Percentiles rank a stretch among this genome's conserved stretches.
These are phyloP conservation scores for Solanum raphanifolium DNA, from an alignment of 257 asterid genomes.

Conservation along the genomic window DNA sequence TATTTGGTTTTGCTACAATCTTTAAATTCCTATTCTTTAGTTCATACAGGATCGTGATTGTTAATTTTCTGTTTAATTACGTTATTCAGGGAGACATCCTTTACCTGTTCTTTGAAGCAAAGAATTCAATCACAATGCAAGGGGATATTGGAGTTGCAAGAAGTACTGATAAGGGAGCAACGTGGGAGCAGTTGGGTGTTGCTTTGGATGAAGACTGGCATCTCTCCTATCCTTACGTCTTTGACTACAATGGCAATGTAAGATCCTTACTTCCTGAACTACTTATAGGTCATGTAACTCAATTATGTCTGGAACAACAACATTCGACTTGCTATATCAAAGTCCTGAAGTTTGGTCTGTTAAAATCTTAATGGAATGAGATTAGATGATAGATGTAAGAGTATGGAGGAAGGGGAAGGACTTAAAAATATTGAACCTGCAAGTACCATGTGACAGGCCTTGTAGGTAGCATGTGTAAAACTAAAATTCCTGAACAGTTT, in stretches of 20 bases:
- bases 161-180: conserved; percentile 75
- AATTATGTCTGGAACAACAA: background rate
- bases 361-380: background rate
- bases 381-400: background rate
- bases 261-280: conserved; percentile 11
- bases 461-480: background rate
- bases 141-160: conserved; percentile 94
- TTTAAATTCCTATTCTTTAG: background rate
- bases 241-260: conserved; percentile 79
- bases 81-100: conserved; percentile 54
- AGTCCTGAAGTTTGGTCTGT: background rate
- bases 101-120: conserved; percentile 75
- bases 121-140: conserved; percentile 81
- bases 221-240: conserved; percentile 91
- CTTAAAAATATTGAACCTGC: background rate
- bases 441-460: background rate
- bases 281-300: background rate
- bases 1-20: background rate
- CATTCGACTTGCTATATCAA: background rate
- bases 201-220: conserved; percentile 99
- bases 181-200: conserved; percentile 88
- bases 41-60: background rate
- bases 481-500: background rate
- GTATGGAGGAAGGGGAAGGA: background rate
- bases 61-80: background rate